Percentiles rank a stretch among this genome's conserved stretches.
phyloP scores from a whole-genome alignment of 441 rosid genomes.

The Bruguiera hainesii region DNA sequence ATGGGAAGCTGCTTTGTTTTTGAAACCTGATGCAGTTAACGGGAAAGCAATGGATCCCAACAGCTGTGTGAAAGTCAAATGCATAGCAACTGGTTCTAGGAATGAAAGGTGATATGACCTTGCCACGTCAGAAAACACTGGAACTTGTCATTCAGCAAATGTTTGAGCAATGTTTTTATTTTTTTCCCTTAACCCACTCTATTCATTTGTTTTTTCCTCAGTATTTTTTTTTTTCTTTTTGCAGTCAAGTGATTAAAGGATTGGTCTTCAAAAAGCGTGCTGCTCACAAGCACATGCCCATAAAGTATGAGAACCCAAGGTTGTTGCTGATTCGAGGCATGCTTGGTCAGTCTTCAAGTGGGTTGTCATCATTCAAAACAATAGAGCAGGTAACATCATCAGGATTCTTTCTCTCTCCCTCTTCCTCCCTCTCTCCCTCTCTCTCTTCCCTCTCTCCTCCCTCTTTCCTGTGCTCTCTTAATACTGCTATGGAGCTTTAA shows the following conservation, averaged over 20 bases:
- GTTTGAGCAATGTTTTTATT: no score
- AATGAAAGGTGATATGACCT: conserved; percentile 53
- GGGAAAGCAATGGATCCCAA: conserved; percentile 60
- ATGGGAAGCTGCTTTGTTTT: conserved; percentile 85
- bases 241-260: conserved; percentile 87
- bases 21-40: conserved; percentile 62
- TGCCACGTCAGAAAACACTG: no score
- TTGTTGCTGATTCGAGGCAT: conserved; percentile 72
- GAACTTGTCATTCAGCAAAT: no score
- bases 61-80: conserved; percentile 81
- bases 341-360: conserved; percentile 74
- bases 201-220: no score
- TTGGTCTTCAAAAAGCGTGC: conserved; percentile 94
- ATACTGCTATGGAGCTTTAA: no score
- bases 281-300: conserved; percentile 97
- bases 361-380: conserved; percentile 67
- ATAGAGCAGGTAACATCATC: conserved; percentile 56
- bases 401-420: no score
- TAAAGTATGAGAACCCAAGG: conserved; percentile 66
- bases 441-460: no score
- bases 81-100: conserved; percentile 81
- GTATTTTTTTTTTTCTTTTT: conserved; percentile 1
- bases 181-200: no score
- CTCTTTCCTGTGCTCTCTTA: no score
- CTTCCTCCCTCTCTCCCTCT: no score